These are phyloP conservation scores for Candida vaughaniae DNA, from an alignment of 805 yeast species.

Conservation along the genomic window DNA sequence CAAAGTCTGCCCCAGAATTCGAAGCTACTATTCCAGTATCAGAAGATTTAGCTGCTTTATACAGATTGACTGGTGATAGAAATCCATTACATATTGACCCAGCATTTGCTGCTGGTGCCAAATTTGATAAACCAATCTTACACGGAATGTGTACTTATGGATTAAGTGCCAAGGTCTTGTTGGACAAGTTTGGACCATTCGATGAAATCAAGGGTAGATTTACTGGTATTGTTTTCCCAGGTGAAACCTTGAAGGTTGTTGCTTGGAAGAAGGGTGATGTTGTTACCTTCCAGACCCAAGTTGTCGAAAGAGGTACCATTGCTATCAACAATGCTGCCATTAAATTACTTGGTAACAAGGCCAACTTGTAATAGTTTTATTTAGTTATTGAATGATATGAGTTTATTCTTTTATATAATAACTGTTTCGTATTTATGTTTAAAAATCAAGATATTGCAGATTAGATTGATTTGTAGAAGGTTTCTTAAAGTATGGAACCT, in stretches of 20 bases:
- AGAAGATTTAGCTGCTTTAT: constrained; percentile 80
- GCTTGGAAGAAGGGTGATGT: constrained; percentile 82
- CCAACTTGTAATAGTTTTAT: constrained; percentile 33
- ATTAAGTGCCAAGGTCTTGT: constrained; percentile 68
- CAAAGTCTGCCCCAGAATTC: constrained; percentile 65
- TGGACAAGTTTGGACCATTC: constrained; percentile 78
- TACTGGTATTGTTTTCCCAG: constrained; percentile 90
- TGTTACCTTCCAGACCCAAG: constrained; percentile 78
- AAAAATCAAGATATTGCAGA: constrained; percentile 7
- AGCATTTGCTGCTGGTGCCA: constrained; percentile 80
- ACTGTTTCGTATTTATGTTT: too few species aligned
- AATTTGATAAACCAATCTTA: constrained; percentile 80
- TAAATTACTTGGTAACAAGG: constrained; percentile 46
- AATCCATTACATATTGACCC: constrained; percentile 97
- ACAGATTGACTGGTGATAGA: constrained; percentile 89
- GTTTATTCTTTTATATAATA: too few species aligned
- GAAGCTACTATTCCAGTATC: constrained; percentile 56
- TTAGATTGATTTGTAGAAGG: not conserved
- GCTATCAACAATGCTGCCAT: constrained; percentile 90
- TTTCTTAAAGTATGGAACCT: constrained; percentile 20
- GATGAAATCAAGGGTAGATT: constrained; percentile 87
- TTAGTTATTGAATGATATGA: constrained; percentile 4
- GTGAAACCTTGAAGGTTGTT: constrained; percentile 75
- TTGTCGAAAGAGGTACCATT: constrained; percentile 70
- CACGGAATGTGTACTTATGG: constrained; percentile 94